These are phyloP conservation scores for Trichoderma semiorbis DNA, from an alignment of 2,329 filamentous ascomycete species.

Conservation along the genomic window DNA sequence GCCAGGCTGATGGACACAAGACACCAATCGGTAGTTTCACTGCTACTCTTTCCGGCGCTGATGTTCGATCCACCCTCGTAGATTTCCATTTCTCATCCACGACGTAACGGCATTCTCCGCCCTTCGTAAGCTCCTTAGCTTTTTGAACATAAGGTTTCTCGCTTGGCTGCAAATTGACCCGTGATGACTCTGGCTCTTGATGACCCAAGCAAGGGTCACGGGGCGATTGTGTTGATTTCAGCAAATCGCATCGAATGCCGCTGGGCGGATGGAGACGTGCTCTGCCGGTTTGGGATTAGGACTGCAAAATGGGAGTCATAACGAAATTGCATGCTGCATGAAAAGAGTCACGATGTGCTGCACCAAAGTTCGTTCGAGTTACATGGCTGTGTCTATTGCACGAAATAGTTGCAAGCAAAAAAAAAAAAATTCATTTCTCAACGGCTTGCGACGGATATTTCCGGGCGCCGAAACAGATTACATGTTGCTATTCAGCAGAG, in stretches of 20 bases:
- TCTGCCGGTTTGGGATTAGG: neutral
- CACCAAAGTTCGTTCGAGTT: neutral
- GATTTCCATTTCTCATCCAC: neutral
- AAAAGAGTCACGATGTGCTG: slow-evolving; percentile 6
- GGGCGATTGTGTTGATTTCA: neutral
- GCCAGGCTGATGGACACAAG: neutral
- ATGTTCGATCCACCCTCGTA: neutral
- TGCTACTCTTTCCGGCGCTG: neutral
- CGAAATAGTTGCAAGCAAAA: neutral
- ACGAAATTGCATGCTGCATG: neutral
- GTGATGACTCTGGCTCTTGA: neutral
- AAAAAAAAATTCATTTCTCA: neutral
- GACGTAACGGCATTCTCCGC: neutral
- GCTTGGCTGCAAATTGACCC: neutral
- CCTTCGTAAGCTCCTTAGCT: neutral
- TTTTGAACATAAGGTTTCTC: neutral
- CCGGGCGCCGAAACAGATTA: neutral
- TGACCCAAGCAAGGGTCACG: neutral
- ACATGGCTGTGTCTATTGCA: neutral
- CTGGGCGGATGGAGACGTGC: neutral
- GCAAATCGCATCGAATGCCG: slow-evolving; percentile 5
- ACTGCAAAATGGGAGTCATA: neutral
- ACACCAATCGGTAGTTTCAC: neutral
- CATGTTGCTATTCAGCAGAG: neutral
- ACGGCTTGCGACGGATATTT: neutral